Percentiles rank a stretch among this genome's conserved stretches.
These are phyloP conservation scores for Nematocida displodere DNA, from an alignment of 371 early-diverging fungal species.

Conservation along the genomic window DNA sequence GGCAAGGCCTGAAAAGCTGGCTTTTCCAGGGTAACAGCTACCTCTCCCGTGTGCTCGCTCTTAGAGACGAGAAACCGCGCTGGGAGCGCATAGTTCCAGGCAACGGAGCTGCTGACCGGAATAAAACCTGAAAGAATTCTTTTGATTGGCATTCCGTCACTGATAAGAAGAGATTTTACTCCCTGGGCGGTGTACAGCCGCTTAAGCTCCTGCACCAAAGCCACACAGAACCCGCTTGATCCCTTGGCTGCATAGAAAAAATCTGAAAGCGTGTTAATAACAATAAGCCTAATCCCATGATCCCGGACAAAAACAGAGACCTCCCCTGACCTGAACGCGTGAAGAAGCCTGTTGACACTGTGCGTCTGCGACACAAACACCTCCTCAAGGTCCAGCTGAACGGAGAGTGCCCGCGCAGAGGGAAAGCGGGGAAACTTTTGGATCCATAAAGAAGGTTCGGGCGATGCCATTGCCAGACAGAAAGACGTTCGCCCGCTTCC, in stretches of 20 bases:
- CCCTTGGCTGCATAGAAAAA: neutral
- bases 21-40: neutral
- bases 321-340: neutral
- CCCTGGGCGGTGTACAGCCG: neutral
- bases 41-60: neutral
- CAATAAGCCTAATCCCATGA: neutral
- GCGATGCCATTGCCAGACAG: neutral
- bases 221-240: neutral
- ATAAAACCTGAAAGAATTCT: neutral
- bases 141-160: neutral
- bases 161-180: constrained; percentile 1
- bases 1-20: too few species aligned
- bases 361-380: neutral
- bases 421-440: neutral
- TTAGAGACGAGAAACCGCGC: neutral
- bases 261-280: neutral
- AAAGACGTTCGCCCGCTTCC: constrained; percentile 1
- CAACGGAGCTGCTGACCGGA: neutral
- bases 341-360: neutral
- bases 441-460: constrained; percentile 27
- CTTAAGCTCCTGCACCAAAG: neutral
- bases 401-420: neutral
- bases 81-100: constrained; percentile 24
- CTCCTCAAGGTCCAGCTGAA: constrained; percentile 5
- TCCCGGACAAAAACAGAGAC: neutral